Percentiles rank a stretch among this genome's conserved stretches.
These are phyloP conservation scores for Diaporthe capsici DNA, from an alignment of 2,329 filamentous ascomycete species.

Conservation along the genomic window DNA sequence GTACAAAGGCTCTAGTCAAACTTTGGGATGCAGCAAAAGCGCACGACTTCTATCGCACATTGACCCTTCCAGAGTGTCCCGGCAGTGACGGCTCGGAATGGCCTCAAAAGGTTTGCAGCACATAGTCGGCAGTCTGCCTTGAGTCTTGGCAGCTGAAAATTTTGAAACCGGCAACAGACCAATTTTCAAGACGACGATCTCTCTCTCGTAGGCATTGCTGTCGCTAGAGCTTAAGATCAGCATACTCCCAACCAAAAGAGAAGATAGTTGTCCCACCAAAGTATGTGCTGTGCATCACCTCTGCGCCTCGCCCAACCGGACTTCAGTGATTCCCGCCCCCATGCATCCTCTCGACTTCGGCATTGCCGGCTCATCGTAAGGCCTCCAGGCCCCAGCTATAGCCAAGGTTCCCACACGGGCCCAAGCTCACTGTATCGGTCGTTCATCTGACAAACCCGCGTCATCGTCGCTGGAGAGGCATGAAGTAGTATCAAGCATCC, in stretches of 20 bases:
- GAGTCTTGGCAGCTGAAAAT: conserved; percentile 23
- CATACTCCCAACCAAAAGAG: conserved; percentile 6
- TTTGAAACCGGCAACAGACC: conserved; percentile 26
- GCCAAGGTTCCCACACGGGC: background rate
- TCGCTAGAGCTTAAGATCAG: conserved; percentile 24
- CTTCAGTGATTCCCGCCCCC: background rate
- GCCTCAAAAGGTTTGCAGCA: background rate
- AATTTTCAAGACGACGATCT: background rate
- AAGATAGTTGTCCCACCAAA: conserved; percentile 3
- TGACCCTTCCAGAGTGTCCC: background rate
- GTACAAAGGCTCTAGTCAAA: background rate
- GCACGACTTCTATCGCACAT: background rate
- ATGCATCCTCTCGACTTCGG: conserved; percentile 3
- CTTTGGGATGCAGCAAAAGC: conserved; percentile 1
- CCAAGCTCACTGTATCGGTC: background rate
- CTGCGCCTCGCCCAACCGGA: background rate
- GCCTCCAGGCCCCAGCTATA: conserved; percentile 16
- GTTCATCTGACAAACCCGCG: conserved; percentile 17
- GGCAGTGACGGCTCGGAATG: background rate
- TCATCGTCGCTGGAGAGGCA: conserved; percentile 2
- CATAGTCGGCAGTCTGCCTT: conserved; percentile 4
- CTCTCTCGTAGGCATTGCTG: background rate
- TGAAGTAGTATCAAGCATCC: background rate
- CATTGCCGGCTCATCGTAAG: conserved; percentile 20
- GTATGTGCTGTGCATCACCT: background rate